Evolutionary conservation across 768 basidiomycete species (phyloP).

Genomic region (Amanita exitialis): DNA sequence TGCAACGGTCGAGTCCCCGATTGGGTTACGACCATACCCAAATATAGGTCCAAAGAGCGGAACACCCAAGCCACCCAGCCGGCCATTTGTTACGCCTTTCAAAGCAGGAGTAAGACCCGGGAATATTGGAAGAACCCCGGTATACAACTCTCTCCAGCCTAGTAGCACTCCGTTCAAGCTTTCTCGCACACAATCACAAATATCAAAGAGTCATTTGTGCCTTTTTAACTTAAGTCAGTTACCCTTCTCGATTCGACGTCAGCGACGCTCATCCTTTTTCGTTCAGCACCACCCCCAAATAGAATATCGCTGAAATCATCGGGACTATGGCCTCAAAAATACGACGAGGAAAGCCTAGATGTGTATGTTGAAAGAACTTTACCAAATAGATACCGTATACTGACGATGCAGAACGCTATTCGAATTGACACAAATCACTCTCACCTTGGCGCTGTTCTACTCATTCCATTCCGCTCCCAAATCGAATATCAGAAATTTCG

Average conservation of each 20-base stretch:
- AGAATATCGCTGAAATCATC: constrained; percentile 38
- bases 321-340: constrained; percentile 39
- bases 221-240: constrained; percentile 39
- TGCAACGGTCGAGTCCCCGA: background rate
- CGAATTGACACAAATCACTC: constrained; percentile 47
- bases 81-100: constrained; percentile 55
- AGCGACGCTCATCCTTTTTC: background rate
- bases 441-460: constrained; percentile 46
- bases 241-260: background rate
- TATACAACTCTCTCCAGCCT: constrained; percentile 12
- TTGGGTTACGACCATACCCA: background rate
- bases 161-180: constrained; percentile 2
- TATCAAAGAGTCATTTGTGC: constrained; percentile 3
- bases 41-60: background rate
- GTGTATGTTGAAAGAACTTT: constrained; percentile 38
- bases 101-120: constrained; percentile 41
- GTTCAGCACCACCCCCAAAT: constrained; percentile 12
- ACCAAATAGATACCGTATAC: background rate
- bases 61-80: constrained; percentile 17
- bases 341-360: constrained; percentile 32
- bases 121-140: constrained; percentile 24
- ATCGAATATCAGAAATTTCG: constrained; percentile 13
- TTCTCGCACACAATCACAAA: constrained; percentile 9
- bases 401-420: constrained; percentile 30
- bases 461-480: constrained; percentile 33